phyloP scores from a whole-genome alignment of 148 eudicot species.

The Arbutus unedo region DNA sequence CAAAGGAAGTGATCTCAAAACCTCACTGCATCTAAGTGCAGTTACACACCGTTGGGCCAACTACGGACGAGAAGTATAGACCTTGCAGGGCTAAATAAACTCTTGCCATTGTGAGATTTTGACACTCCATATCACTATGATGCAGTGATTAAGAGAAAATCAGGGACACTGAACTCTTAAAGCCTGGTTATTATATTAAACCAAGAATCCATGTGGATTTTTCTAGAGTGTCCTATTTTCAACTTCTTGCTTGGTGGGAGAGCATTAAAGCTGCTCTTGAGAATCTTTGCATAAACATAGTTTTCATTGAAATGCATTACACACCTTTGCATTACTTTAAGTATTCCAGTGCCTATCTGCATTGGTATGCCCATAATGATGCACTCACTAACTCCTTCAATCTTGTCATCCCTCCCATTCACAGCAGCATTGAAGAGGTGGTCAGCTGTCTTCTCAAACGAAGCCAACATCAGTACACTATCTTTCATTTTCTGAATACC shows the following conservation, averaged over 20 bases:
- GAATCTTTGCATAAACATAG: background rate
- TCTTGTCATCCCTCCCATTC: conserved; percentile 74
- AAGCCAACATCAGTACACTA: conserved; percentile 93
- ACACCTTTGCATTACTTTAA: conserved; percentile 78
- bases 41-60: background rate
- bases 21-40: background rate
- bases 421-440: conserved; percentile 85
- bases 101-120: background rate
- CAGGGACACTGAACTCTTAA: background rate
- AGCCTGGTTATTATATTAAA: background rate
- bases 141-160: background rate
- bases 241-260: background rate
- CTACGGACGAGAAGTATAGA: background rate
- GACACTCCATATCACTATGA: no score
- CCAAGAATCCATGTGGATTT: background rate
- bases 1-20: no score
- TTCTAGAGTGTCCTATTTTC: background rate
- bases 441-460: conserved; percentile 90
- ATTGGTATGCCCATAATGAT: conserved; percentile 94
- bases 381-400: conserved; percentile 90
- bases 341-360: conserved; percentile 79
- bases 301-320: conserved; percentile 5
- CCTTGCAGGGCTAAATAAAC: background rate
- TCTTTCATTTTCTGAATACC: conserved; percentile 91
- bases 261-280: background rate